Conservation (phyloP, 371 early-diverging fungal genomes). For the Mortierella sp. region DNA sequence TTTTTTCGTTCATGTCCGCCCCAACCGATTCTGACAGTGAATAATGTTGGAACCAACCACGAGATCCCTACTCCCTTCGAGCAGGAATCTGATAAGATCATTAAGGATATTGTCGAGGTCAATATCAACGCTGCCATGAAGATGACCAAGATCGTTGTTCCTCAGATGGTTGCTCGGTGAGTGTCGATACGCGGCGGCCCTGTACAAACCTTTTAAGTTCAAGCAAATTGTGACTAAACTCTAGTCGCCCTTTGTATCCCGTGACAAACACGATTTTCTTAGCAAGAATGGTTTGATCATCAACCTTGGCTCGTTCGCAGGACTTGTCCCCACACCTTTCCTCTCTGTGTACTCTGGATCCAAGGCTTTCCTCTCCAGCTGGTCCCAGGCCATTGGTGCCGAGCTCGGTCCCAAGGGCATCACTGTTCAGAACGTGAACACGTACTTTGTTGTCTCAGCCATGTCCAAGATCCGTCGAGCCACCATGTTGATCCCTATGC, state of each 20-base stretch:
- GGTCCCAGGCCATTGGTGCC: slow-evolving; percentile 89
- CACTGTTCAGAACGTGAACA: slow-evolving; percentile 90
- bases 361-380: slow-evolving; percentile 93
- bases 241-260: background rate
- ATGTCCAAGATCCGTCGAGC: slow-evolving; percentile 94
- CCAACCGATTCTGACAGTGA: slow-evolving; percentile 63
- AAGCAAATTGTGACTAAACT: no score
- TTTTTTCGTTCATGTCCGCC: slow-evolving; percentile 10
- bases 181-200: no score
- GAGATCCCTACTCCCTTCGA: slow-evolving; percentile 65
- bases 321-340: slow-evolving; percentile 88
- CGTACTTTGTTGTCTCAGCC: slow-evolving; percentile 92
- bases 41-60: slow-evolving; percentile 95
- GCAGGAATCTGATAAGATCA: slow-evolving; percentile 76
- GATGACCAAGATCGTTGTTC: slow-evolving; percentile 87
- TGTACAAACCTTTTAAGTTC: no score
- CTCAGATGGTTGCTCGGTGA: slow-evolving; percentile 72
- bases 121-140: slow-evolving; percentile 88
- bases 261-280: no score
- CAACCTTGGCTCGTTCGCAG: slow-evolving; percentile 95
- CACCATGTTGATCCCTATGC: slow-evolving; percentile 81
- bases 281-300: slow-evolving; percentile 89
- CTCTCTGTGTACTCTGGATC: slow-evolving; percentile 94
- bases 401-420: slow-evolving; percentile 84
- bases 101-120: slow-evolving; percentile 86